phyloP scores from a whole-genome alignment of 2,329 filamentous ascomycete genomes.

The Penicillium griseofulvum region DNA sequence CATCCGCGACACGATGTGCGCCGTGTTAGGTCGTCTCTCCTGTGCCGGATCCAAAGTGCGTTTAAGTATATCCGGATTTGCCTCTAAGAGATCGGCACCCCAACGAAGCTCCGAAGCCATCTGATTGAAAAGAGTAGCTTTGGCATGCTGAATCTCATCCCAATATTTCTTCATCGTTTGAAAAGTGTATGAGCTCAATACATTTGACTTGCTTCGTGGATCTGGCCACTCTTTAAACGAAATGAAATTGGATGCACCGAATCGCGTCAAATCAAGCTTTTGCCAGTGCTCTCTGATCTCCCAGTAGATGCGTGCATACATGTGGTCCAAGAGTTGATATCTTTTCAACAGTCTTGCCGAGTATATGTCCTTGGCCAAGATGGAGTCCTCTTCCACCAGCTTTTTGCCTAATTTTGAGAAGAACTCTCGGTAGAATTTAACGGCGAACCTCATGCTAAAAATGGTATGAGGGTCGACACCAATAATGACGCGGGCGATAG shows the following conservation, averaged over 20 bases:
- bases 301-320: neutral
- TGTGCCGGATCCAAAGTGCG: conserved; percentile 16
- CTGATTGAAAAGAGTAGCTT: neutral
- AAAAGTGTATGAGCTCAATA: neutral
- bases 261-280: neutral
- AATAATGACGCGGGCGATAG: conserved; percentile 4
- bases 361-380: too few species aligned
- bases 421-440: neutral
- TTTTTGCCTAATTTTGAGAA: neutral
- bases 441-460: neutral
- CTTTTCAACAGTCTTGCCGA: too few species aligned
- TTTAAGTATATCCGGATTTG: conserved; percentile 23
- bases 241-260: neutral
- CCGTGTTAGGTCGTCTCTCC: conserved; percentile 11
- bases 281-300: neutral
- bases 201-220: too few species aligned
- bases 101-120: conserved; percentile 12
- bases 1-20: conserved; percentile 10
- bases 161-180: conserved; percentile 1
- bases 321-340: neutral
- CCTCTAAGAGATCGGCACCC: conserved; percentile 18
- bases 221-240: too few species aligned
- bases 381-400: neutral
- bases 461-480: neutral
- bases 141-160: conserved; percentile 7